Conservation (phyloP, 2,329 filamentous ascomycete species). For the Neophaeococcomyces mojaviensis region DNA sequence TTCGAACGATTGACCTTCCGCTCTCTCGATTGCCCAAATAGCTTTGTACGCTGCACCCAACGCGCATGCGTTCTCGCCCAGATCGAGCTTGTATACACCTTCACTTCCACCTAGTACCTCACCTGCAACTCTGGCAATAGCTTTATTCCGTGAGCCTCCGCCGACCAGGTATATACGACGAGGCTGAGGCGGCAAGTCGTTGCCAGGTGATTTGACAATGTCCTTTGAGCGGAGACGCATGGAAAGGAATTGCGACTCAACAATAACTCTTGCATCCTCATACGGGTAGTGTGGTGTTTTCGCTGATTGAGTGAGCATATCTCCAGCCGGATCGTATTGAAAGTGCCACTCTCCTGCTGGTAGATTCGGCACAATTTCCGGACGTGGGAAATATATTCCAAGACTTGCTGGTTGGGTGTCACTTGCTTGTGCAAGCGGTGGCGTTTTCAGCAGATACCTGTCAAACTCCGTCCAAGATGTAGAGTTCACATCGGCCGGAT, state of each 20-base stretch:
- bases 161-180: constrained; percentile 89
- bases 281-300: constrained; percentile 49
- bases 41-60: constrained; percentile 93
- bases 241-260: constrained; percentile 91
- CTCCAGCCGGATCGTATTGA: constrained; percentile 47
- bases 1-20: constrained; percentile 72
- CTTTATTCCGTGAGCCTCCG: constrained; percentile 80
- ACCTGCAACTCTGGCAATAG: constrained; percentile 76
- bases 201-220: constrained; percentile 56
- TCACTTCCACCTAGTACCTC: constrained; percentile 83
- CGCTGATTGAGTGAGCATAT: constrained; percentile 46
- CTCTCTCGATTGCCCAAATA: constrained; percentile 72
- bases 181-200: constrained; percentile 68
- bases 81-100: constrained; percentile 86
- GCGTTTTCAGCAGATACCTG: constrained; percentile 57
- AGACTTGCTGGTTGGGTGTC: constrained; percentile 61
- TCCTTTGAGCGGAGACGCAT: constrained; percentile 76
- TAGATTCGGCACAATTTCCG: constrained; percentile 92
- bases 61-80: constrained; percentile 91
- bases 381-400: constrained; percentile 89
- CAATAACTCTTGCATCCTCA: constrained; percentile 74
- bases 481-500: constrained; percentile 32
- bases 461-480: constrained; percentile 76
- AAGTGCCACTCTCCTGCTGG: constrained; percentile 81
- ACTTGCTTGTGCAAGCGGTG: constrained; percentile 58